These are phyloP conservation scores for Serendipita sp. DNA, from an alignment of 768 basidiomycete genomes.

Conservation along the genomic window DNA sequence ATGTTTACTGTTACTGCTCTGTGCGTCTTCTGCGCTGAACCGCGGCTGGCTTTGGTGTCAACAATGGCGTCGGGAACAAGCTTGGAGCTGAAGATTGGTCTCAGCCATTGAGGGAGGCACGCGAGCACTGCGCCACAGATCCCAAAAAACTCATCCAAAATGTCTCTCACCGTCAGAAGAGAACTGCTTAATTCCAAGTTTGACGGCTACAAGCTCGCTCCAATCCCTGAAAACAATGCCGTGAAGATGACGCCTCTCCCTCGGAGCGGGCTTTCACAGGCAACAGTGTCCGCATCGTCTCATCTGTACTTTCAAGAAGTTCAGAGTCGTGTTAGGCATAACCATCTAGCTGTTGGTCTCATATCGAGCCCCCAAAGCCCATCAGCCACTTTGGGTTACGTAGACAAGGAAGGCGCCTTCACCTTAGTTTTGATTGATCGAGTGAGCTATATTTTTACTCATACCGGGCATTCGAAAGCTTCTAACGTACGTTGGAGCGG, in stretches of 20 bases:
- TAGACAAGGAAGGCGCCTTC: slow-evolving; percentile 48
- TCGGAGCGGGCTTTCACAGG: slow-evolving; percentile 28
- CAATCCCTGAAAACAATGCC: slow-evolving; percentile 39
- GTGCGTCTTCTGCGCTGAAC: not conserved
- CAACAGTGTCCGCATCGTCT: slow-evolving; percentile 26
- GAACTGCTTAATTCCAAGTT: slow-evolving; percentile 64
- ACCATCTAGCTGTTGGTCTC: slow-evolving; percentile 41
- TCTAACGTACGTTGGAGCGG: not conserved
- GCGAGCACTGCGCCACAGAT: not conserved
- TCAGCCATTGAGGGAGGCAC: not conserved
- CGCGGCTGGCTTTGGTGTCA: not conserved
- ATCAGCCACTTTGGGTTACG: slow-evolving; percentile 36
- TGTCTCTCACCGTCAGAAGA: slow-evolving; percentile 21
- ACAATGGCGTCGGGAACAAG: not conserved
- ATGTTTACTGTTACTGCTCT: too few relatives aligned
- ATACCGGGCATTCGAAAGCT: slow-evolving; percentile 2
- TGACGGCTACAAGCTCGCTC: slow-evolving; percentile 64
- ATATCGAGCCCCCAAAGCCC: slow-evolving; percentile 21
- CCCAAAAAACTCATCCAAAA: not conserved
- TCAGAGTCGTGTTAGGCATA: slow-evolving; percentile 69
- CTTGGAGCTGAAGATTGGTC: not conserved
- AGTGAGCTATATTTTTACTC: slow-evolving; percentile 28
- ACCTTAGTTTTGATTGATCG: slow-evolving; percentile 38
- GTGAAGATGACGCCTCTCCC: slow-evolving; percentile 35
- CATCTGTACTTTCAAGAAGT: slow-evolving; percentile 67